phyloP scores from a whole-genome alignment of 2,329 filamentous ascomycete genomes.

The Curvularia lunata region DNA sequence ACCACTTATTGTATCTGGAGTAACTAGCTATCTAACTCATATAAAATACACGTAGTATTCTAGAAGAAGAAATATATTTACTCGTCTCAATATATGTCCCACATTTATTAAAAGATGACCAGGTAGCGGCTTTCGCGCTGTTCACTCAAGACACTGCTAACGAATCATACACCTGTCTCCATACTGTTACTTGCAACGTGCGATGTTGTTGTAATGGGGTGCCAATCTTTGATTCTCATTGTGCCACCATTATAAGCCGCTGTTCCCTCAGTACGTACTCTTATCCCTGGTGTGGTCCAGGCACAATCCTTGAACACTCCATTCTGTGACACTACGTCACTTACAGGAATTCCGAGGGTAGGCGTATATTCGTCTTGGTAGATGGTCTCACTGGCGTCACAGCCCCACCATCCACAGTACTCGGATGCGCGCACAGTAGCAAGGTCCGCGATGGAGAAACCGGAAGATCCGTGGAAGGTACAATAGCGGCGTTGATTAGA shows the following conservation, averaged over 20 bases:
- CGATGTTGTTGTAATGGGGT: not conserved
- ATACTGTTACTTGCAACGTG: not conserved
- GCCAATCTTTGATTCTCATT: not conserved
- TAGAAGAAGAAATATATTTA: no score
- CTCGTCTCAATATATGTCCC: no score
- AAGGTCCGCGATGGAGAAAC: not conserved
- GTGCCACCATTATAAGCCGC: not conserved
- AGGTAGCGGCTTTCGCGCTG: not conserved
- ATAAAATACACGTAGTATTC: no score
- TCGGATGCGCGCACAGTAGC: slow-evolving; percentile 1
- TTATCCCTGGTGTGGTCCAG: not conserved
- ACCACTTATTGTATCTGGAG: no score
- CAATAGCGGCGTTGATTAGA: not conserved
- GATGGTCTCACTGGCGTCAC: not conserved
- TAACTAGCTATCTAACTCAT: no score
- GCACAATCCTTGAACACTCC: not conserved
- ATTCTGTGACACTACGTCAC: not conserved
- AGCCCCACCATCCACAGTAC: not conserved
- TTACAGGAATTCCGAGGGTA: slow-evolving; percentile 1
- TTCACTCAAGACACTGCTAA: not conserved
- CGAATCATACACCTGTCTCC: not conserved
- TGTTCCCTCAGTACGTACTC: not conserved
- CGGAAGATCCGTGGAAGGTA: not conserved
- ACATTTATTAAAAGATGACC: no score
- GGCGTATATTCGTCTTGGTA: not conserved